Percentiles rank a stretch among this genome's conserved stretches.
Conservation (phyloP, 257 asterid species). For the Datura wrightii region DNA sequence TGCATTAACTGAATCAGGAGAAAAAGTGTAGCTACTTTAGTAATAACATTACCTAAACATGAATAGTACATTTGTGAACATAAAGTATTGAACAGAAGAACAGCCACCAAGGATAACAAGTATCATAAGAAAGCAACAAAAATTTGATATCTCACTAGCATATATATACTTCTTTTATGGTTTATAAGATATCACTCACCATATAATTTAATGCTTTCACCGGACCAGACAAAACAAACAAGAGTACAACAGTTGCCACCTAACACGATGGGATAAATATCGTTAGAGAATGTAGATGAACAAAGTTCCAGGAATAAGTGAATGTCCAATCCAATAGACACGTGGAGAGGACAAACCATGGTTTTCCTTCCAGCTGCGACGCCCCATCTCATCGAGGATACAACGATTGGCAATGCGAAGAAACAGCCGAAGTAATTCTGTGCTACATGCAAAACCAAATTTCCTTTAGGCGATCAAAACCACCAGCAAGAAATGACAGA, state of each 20-base stretch:
- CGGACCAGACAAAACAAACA: conserved; percentile 92
- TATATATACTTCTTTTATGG: not conserved
- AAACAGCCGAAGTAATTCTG: conserved; percentile 93
- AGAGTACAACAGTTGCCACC: conserved; percentile 84
- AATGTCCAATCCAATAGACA: not conserved
- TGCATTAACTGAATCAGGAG: conserved; percentile 74
- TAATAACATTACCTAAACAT: not conserved
- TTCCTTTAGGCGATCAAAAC: conserved; percentile 27
- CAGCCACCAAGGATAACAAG: not conserved
- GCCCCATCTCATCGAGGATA: conserved; percentile 96
- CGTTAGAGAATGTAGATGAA: not conserved
- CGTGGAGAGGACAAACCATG: conserved; percentile 56
- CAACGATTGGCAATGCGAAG: conserved; percentile 89
- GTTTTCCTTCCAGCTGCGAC: conserved; percentile 91
- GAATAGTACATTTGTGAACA: not conserved
- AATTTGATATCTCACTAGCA: not conserved
- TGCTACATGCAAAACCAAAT: not conserved
- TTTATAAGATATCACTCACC: conserved; percentile 53
- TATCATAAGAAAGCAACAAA: not conserved
- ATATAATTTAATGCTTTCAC: conserved; percentile 87
- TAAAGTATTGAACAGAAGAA: not conserved
- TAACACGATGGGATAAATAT: conserved; percentile 40
- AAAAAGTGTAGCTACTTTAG: conserved; percentile 3
- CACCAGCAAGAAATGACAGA: not conserved
- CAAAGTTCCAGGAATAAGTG: not conserved